These are phyloP conservation scores for Ogataea henricii DNA, from an alignment of 805 yeast species.

Conservation along the genomic window DNA sequence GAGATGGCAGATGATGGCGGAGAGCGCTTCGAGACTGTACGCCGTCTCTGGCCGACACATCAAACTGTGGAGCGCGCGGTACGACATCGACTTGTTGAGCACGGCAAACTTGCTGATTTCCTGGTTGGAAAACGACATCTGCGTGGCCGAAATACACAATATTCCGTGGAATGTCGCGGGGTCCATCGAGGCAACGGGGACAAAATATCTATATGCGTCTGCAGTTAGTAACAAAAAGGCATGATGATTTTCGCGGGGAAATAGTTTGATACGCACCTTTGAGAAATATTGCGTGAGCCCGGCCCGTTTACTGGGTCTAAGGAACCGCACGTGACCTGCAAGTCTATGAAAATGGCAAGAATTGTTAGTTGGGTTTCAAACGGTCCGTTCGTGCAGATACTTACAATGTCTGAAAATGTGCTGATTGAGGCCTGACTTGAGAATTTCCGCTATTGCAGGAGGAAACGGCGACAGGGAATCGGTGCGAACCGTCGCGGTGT, in stretches of 20 bases:
- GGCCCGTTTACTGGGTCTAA: constrained; percentile 14
- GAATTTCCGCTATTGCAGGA: background rate
- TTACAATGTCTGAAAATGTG: constrained; percentile 12
- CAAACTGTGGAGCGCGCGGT: constrained; percentile 6
- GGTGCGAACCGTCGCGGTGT: background rate
- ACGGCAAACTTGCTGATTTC: constrained; percentile 2
- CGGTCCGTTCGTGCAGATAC: no score
- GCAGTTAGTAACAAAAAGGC: background rate
- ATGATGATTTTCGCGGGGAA: background rate
- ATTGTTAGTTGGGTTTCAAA: background rate
- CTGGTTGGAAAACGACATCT: constrained; percentile 11
- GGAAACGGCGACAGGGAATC: constrained; percentile 9
- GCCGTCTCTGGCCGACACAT: constrained; percentile 10
- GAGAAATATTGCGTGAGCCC: constrained; percentile 12
- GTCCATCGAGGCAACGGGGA: constrained; percentile 11
- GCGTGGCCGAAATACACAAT: constrained; percentile 13
- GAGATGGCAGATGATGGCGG: constrained; percentile 14
- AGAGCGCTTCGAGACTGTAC: constrained; percentile 12
- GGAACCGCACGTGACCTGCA: constrained; percentile 11
- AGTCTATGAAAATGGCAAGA: constrained; percentile 1
- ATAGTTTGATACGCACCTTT: constrained; percentile 7
- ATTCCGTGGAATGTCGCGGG: constrained; percentile 15
- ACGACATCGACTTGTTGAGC: constrained; percentile 9
- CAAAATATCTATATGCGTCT: constrained; percentile 8
- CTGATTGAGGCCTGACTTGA: constrained; percentile 3